Evolutionary conservation across 169 alveolate genomes (phyloP), one percentile per base, ranked within the genome.

Genomic region (Cryptosporidium sp.): DNA sequence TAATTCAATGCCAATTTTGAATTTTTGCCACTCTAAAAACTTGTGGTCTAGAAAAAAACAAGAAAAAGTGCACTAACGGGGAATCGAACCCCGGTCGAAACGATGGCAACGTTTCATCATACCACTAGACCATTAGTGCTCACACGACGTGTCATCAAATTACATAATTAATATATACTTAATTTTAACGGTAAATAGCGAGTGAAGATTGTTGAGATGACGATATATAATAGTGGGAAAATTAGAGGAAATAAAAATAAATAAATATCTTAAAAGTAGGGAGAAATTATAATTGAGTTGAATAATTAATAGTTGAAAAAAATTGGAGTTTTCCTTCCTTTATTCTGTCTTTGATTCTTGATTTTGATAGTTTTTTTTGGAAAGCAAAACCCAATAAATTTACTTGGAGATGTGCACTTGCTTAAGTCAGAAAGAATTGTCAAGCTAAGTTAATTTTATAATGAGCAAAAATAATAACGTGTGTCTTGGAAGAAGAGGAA

Each of bases 41-140:
- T 6, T 52, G 0, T 55, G 23, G 23, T 18, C 67, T 5, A 0
- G 5, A 71, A 71, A 10, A 33, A 33, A 37, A 55, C 1, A 9
- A 0, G 10, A 67, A 93, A 91, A 91, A 80, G 71, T 93, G 96
- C 96, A 92, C 91, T 93, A 91, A 80, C 96, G 95, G 96, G 96
- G 96, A 93, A 91, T 93, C 94, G 96, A 93, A 93, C 96, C 96
- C 96, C 95, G 96, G 96, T 92, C 96, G 93, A 73, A 84, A 85
- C 96, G 94, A 93, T 93, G 96, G 96, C 95, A 93, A 93, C 94
- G 96, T 89, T 86, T 74, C 93, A 93, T 93, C 91, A 85, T 93
- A 92, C 96, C 96, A 91, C 95, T 93, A 92, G 91, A 93, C 96
- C 94, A 93, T 85, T 91, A 91, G 91, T 92, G 95, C 95, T 74